phyloP scores from a whole-genome alignment of 495 filamentous ascomycete species.

The Trichocladium antarcticum region DNA sequence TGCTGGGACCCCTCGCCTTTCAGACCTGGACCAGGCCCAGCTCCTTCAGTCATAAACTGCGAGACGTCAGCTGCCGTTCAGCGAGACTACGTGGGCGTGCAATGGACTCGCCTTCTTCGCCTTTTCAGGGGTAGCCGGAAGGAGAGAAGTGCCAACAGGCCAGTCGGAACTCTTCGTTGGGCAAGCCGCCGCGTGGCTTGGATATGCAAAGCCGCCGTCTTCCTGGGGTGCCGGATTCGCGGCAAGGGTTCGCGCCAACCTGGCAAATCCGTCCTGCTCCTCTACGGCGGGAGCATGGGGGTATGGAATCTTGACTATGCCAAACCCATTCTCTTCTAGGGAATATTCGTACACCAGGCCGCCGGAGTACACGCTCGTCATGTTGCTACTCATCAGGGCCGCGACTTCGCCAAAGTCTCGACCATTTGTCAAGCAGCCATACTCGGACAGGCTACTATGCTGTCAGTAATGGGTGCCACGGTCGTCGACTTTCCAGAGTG shows the following conservation, averaged over 20 bases:
- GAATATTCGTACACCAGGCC: constrained; percentile 95
- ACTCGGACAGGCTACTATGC: constrained; percentile 67
- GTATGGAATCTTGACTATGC: constrained; percentile 54
- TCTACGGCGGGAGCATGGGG: constrained; percentile 36
- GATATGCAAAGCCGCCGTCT: constrained; percentile 64
- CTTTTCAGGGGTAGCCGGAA: constrained; percentile 64
- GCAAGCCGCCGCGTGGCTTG: constrained; percentile 54
- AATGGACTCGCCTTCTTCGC: constrained; percentile 36
- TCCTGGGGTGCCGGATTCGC: constrained; percentile 55
- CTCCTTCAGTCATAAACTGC: constrained; percentile 61
- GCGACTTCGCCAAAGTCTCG: constrained; percentile 73
- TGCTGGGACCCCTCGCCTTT: constrained; percentile 61
- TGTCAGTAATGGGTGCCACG: background rate
- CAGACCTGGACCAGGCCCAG: constrained; percentile 63
- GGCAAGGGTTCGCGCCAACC: constrained; percentile 53
- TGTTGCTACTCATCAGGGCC: constrained; percentile 69
- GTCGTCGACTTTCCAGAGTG: background rate
- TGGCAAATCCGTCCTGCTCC: constrained; percentile 47
- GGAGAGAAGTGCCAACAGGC: constrained; percentile 52
- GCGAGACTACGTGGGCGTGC: too few species aligned
- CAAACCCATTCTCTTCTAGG: constrained; percentile 63
- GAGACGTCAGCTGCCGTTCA: too few species aligned
- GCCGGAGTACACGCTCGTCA: constrained; percentile 89
- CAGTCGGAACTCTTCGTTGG: constrained; percentile 58
- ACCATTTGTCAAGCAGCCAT: constrained; percentile 69